phyloP scores from a whole-genome alignment of 176 grass and related monocot species.

The Oryza rufipogon region DNA sequence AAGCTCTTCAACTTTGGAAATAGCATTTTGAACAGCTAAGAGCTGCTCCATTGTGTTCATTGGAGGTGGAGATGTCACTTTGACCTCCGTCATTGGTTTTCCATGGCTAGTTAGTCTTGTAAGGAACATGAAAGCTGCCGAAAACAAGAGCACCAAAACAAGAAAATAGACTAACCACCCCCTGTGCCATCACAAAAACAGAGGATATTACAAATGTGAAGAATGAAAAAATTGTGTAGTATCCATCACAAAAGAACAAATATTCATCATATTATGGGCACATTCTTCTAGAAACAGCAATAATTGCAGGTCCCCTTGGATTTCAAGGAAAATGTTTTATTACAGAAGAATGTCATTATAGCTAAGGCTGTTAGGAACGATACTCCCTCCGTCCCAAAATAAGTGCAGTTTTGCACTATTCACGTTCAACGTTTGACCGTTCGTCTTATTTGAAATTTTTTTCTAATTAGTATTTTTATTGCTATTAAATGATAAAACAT shows the following conservation, averaged over 20 bases:
- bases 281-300: background rate
- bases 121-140: constrained; percentile 81
- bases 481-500: too few relatives aligned
- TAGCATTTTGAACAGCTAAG: constrained; percentile 92
- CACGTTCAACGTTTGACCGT: too few relatives aligned
- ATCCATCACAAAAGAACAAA: constrained; percentile 16
- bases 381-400: too few relatives aligned
- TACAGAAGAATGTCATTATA: background rate
- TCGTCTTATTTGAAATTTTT: too few relatives aligned
- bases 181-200: constrained; percentile 57
- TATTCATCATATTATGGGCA: background rate
- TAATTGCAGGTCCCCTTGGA: background rate
- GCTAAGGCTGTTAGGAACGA: background rate
- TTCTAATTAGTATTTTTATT: too few relatives aligned
- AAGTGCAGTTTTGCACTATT: too few relatives aligned
- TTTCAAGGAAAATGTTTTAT: background rate
- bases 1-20: constrained; percentile 92
- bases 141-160: constrained; percentile 70
- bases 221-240: constrained; percentile 11
- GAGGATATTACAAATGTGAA: constrained; percentile 31
- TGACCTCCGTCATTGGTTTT: constrained; percentile 68
- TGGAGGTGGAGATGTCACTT: constrained; percentile 77
- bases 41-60: constrained; percentile 98
- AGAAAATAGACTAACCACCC: constrained; percentile 76
- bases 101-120: constrained; percentile 84